Evolutionary conservation across 225 moss, liverwort and hornwort species (phyloP).

Genomic region (Asterella californica): DNA sequence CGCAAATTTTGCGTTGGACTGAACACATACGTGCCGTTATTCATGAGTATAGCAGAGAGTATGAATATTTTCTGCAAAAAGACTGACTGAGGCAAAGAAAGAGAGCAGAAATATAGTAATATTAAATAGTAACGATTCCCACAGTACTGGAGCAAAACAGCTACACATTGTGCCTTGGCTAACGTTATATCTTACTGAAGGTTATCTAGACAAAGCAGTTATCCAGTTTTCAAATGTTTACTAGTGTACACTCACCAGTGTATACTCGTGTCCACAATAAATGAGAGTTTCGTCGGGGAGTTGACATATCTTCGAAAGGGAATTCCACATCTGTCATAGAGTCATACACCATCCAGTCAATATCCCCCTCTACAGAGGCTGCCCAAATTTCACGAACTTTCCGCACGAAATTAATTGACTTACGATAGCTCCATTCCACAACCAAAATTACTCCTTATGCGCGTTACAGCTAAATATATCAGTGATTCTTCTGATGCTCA

Average conservation of each 20-base stretch:
- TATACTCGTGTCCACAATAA: conserved; percentile 59
- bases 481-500: not conserved
- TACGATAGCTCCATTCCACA: not conserved
- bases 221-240: not conserved
- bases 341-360: not conserved
- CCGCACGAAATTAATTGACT: not conserved
- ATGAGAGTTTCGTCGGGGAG: conserved; percentile 50
- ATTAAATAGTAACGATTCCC: not conserved
- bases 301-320: conserved; percentile 38
- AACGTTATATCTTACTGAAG: too few species aligned
- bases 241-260: conserved; percentile 30
- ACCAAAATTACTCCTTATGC: not conserved
- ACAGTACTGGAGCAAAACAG: not conserved
- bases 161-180: not conserved
- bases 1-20: conserved; percentile 57
- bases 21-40: conserved; percentile 10
- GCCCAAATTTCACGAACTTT: not conserved
- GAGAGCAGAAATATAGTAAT: too few species aligned
- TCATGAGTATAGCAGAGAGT: not conserved
- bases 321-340: conserved; percentile 43
- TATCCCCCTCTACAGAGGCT: not conserved
- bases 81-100: not conserved
- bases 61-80: not conserved
- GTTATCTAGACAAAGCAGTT: not conserved
- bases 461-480: not conserved